Base-by-base conservation (phyloP, 2,329 filamentous ascomycete genomes). In the Cladophialophora yegresii region DNA sequence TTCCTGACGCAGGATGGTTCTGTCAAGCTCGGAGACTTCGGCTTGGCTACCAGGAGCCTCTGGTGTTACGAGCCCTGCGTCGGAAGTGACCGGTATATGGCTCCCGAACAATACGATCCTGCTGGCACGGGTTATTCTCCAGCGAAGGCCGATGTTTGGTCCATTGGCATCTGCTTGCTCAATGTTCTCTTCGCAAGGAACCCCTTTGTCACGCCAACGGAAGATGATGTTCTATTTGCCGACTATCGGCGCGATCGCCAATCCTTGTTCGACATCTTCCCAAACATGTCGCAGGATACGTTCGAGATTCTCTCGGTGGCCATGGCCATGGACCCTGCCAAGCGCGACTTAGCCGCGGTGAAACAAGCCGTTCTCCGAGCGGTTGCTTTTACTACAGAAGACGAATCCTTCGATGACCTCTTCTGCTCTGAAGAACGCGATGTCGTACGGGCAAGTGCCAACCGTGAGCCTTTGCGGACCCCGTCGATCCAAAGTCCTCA, bases 41-140 rank as follows among this genome's bases (percentile, higher is more conserved):
- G 95, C 61, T 83, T 99, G 68, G 93, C 93, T 58, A 97, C 93
- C 10, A 90, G 87, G 6, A 92, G 96, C 67, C 83, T 87, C 71
- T 96, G 92, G 92, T 96, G 91, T 26, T 90, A 90, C 72, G 95
- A 99, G 81, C 89, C 89, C 68, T 95, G 91, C 67, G 95, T 99
- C 54, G 95, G 95, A 70, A 98, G 95, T 76, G 95, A 99, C 76
- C 92, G 95, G 62, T 99, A 99, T 81, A 99, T 99, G 95, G 93
- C 95, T 62, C 95, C 95, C 4, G 95, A 99, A 79, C 95, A 99
- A 78, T 98, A 95, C 73, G 93, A 98, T 76, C 92, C 93, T 59
- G 87, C 88, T 71, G 89, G 88, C 67, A 87, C 85, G 68, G 95
- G 95, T 65, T 99, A 99, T 80, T 93, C 92, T 62, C 93, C 95